Base-by-base conservation (phyloP, 768 basidiomycete species). In the Hortiboletus campestris region DNA sequence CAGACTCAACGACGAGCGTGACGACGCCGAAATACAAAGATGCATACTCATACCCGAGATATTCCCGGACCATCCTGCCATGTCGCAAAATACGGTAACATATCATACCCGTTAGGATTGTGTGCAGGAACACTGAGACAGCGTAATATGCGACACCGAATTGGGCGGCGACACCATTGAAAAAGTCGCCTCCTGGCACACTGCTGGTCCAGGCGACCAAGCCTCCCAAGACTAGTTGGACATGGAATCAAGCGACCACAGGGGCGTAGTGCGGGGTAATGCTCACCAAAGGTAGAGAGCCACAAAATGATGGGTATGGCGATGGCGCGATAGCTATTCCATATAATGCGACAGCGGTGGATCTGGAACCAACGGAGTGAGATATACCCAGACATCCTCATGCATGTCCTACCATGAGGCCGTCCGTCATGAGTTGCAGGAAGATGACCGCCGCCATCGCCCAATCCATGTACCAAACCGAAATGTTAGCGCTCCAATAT, bases 331-430 rank as follows among this genome's bases (percentile, higher is more conserved):
- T 56, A 22, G 36, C 35, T 60, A 31, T 64, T 39, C 72, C 73
- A 78, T 35, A 78, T 53, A 25, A 75, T 56, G 38, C 57, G 71
- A 61, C 74, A 75, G 28, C 75, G 77, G 52, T 75, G 67, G 17
- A 78, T 66, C 77, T 78, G 46, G 22, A 74, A 55, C 6, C 28
- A 44, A 46, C 11, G 34, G 20, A 35, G 14, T 67, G 29, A 65
- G 25, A 46, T 4, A 9, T 14, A 9, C 31, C 16, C 14, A 12
- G 10, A 47, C 9, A 19, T 20, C 19, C 6, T 40, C 1, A 3
- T 17, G 2, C n/a, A 22, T n/a, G 36, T 31, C 43, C 20, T 46
- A 65, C 64, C 64, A 66, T 63, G 9, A 64, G 55, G 2, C 59
- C 77, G 28, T 76, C 74, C 4, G 69, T 68, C 56, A 76, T 58